Base-by-base conservation (phyloP, 257 asterid species). In the Solanum chilense region DNA sequence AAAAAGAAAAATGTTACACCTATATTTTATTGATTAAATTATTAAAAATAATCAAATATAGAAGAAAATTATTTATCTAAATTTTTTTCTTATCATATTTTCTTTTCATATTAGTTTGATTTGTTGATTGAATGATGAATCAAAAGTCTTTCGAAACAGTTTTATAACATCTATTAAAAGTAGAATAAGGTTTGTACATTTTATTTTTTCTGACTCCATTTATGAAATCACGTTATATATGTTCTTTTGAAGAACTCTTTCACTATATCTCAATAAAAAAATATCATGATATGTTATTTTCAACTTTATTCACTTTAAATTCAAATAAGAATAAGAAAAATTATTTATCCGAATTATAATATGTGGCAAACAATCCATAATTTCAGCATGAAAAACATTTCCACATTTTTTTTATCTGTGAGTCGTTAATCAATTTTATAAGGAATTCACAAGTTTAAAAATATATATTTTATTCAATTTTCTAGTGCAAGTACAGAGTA, bases 171-270 rank as follows among this genome's bases (percentile, higher is more conserved):
- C 1, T 56, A 56, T 56, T 0, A 18, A 56, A 7, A 18, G 3
- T 56, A 56, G n/a, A 10, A 18, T 18, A 56, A 56, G 5, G 1
- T 56, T 56, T 56, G 64, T 56, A 56, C n/a, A 18, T 1, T 56
- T 56, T 56, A 56, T 56, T 7, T 56, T 52, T 52, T 0, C 2
- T 2, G 64, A 56, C 1, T 56, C 0, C 0, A 1, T 56, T 18
- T 2, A 56, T 56, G 10, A 56, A 56, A 56, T 56, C 7, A 18
- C 64, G 11, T 4, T 56, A 3, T 18, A 56, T 56, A 18, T 56
- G 11, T 18, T 56, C 18, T 56, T 2, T 52, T 1, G 4, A 52
- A 52, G 23, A 52, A 52, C 60, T 52, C 23, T 16, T 52, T 16
- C 23, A 16, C 23, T 52, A 52, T 52, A 16, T 52, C 9, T 16